phyloP scores from a whole-genome alignment of 257 asterid species.

The Haberlea rhodopensis region DNA sequence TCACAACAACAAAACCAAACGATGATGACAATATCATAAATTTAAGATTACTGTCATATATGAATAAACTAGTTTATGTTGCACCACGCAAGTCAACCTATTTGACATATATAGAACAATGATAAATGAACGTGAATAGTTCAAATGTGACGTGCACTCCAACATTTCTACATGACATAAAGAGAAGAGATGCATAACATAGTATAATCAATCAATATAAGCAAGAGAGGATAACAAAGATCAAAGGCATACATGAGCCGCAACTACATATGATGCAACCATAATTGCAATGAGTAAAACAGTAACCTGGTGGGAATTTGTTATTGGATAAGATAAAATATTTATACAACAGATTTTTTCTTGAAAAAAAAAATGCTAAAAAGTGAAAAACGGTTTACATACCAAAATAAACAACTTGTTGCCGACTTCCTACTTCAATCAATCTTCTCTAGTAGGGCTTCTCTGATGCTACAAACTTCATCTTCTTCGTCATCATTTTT shows the following conservation, averaged over 20 bases:
- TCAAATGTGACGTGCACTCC: too few relatives aligned
- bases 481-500: constrained; percentile 85
- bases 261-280: constrained; percentile 60
- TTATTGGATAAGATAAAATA: constrained; percentile 22
- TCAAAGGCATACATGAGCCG: constrained; percentile 59
- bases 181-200: too few relatives aligned
- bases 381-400: constrained; percentile 9
- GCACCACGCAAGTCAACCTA: too few relatives aligned
- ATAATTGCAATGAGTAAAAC: constrained; percentile 55
- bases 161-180: too few relatives aligned
- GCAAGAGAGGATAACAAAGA: constrained; percentile 5
- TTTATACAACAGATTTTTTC: constrained; percentile 9
- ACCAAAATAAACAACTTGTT: constrained; percentile 87
- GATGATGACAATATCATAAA: too few relatives aligned
- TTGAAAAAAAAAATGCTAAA: neutral
- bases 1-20: neutral
- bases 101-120: too few relatives aligned
- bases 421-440: constrained; percentile 73
- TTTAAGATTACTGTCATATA: neutral
- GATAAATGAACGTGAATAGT: too few relatives aligned
- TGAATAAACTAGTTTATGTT: neutral
- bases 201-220: neutral
- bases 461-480: constrained; percentile 54
- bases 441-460: constrained; percentile 71
- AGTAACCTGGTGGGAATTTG: constrained; percentile 56